Percentiles rank a stretch among this genome's conserved stretches.
Evolutionary conservation across 2,329 filamentous ascomycete genomes (phyloP).

Genomic region (Colletotrichum cuscutae): DNA sequence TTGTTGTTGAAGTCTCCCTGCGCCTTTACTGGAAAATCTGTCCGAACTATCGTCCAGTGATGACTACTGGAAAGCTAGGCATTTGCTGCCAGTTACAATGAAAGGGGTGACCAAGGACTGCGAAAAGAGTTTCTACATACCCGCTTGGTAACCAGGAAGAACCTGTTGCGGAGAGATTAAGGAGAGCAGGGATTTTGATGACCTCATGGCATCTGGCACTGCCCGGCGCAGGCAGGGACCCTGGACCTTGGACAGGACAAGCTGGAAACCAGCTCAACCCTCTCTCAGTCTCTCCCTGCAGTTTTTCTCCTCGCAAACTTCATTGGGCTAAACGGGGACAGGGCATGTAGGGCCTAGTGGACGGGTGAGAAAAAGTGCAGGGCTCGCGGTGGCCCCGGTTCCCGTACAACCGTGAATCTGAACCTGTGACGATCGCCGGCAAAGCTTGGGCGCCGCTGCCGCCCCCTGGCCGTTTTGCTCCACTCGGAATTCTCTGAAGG

Average conservation of each 20-base stretch:
- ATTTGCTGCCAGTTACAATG: not conserved
- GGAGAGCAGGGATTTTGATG: conserved; percentile 26
- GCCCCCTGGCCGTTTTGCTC: too few relatives aligned
- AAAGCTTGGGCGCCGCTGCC: conserved; percentile 14
- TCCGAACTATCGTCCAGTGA: not conserved
- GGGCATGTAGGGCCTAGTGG: not conserved
- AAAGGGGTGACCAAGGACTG: not conserved
- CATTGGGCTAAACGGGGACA: conserved; percentile 9
- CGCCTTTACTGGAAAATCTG: not conserved
- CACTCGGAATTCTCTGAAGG: not conserved
- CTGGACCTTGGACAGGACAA: not conserved
- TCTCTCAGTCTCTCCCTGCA: not conserved
- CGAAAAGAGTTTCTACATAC: conserved; percentile 12
- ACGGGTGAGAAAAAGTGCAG: conserved; percentile 13
- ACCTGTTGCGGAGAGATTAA: conserved; percentile 32
- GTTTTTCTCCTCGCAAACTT: not conserved
- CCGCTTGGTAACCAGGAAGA: conserved; percentile 16
- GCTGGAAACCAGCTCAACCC: conserved; percentile 1
- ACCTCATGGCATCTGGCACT: conserved; percentile 28
- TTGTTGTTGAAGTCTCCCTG: not conserved
- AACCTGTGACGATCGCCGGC: conserved; percentile 24
- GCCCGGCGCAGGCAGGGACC: conserved; percentile 20
- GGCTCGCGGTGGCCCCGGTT: conserved; percentile 18
- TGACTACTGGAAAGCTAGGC: not conserved
- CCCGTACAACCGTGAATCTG: conserved; percentile 30